Conservation (phyloP, 2,329 filamentous ascomycete species). For the Lithohypha guttulata region DNA sequence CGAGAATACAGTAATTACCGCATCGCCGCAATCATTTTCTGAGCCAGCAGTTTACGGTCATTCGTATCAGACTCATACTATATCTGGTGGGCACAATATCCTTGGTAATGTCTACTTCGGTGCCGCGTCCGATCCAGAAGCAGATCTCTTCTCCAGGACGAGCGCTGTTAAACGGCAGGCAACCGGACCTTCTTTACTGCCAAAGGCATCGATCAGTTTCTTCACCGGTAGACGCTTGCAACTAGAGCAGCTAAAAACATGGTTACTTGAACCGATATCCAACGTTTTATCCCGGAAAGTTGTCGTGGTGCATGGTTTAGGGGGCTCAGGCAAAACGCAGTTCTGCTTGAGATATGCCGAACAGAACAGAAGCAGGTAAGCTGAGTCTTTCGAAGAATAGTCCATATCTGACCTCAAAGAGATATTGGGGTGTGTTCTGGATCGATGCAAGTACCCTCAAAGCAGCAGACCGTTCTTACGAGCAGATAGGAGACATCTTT, state of each 20-base stretch:
- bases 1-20: no score
- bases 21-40: background rate
- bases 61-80: background rate
- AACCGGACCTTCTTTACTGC: slow-evolving; percentile 12
- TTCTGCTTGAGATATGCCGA: slow-evolving; percentile 29
- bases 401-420: slow-evolving; percentile 8
- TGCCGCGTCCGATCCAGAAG: no score
- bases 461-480: slow-evolving; percentile 14
- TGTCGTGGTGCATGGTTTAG: slow-evolving; percentile 29
- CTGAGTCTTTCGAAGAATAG: background rate
- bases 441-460: slow-evolving; percentile 26
- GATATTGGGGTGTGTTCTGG: slow-evolving; percentile 30
- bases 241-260: slow-evolving; percentile 12
- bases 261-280: background rate
- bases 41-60: background rate
- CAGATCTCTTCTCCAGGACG: no score
- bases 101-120: no score
- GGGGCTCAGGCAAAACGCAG: slow-evolving; percentile 33
- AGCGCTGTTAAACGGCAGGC: slow-evolving; percentile 21
- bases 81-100: background rate
- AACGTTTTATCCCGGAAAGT: background rate
- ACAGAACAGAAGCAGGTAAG: slow-evolving; percentile 26
- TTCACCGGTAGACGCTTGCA: slow-evolving; percentile 13
- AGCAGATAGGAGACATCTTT: background rate
- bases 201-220: slow-evolving; percentile 12